A percentile compares a stretch with the other conserved stretches of the same genome.
Conservation (phyloP, 2,329 filamentous ascomycete species). For the Cladosporium sp. region DNA sequence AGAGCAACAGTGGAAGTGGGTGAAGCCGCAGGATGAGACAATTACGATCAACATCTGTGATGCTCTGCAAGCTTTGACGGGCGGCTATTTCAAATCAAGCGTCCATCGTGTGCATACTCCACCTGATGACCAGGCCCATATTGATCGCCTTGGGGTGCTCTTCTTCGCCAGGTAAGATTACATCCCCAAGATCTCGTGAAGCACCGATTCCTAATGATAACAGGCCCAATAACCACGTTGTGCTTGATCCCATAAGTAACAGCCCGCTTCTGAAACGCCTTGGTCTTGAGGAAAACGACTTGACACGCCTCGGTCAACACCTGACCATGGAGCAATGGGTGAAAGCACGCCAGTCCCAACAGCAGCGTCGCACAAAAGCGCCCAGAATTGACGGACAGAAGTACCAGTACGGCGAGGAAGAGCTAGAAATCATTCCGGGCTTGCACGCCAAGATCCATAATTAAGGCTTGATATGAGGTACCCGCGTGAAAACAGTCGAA, state of each 20-base stretch:
- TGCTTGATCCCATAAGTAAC: conserved; percentile 34
- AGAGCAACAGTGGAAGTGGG: conserved; percentile 36
- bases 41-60: conserved; percentile 38
- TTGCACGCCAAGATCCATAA: conserved; percentile 26
- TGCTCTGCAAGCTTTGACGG: conserved; percentile 33
- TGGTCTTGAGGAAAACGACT: conserved; percentile 23
- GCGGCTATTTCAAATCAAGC: conserved; percentile 42
- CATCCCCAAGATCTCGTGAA: conserved; percentile 7
- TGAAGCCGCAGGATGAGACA: conserved; percentile 33
- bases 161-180: conserved; percentile 42
- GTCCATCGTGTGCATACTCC: conserved; percentile 45
- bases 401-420: conserved; percentile 21
- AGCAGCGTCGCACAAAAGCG: conserved; percentile 31
- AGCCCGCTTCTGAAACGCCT: conserved; percentile 31
- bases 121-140: conserved; percentile 43
- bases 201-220: too few relatives aligned
- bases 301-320: conserved; percentile 26
- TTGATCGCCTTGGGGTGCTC: conserved; percentile 45
- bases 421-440: conserved; percentile 34
- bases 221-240: conserved; percentile 32
- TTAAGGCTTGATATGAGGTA: conserved; percentile 3
- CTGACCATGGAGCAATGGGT: conserved; percentile 44
- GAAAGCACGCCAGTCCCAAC: conserved; percentile 30
- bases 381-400: conserved; percentile 35
- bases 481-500: too few relatives aligned